Evolutionary conservation across 441 rosid genomes (phyloP).

Genomic region (Adansonia grandidieri): DNA sequence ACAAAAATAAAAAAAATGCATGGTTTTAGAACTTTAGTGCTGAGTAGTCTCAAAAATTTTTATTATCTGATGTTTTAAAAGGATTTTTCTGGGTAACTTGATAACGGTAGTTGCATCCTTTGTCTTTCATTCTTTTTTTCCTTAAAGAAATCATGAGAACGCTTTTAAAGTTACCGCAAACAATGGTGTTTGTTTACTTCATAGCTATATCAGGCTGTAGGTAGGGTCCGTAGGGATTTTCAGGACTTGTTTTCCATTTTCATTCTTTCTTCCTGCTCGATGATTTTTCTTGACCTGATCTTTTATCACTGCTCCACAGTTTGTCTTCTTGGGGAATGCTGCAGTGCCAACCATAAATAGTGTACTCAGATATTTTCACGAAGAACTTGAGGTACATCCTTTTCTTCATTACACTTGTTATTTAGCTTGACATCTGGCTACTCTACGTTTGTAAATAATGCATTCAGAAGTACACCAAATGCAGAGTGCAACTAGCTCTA

Average conservation of each 20-base stretch:
- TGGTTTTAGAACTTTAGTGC: background rate
- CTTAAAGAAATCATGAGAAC: background rate
- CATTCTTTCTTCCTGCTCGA: constrained; percentile 16
- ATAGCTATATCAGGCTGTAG: constrained; percentile 8
- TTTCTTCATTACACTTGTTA: constrained; percentile 4
- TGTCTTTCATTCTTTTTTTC: background rate
- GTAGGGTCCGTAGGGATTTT: constrained; percentile 18
- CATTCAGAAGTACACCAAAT: background rate
- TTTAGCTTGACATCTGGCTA: background rate
- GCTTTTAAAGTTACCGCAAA: constrained; percentile 11
- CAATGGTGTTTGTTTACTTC: constrained; percentile 10
- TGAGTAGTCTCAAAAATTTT: background rate
- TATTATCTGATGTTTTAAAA: background rate
- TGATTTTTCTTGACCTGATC: constrained; percentile 21
- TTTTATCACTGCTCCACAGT: constrained; percentile 40
- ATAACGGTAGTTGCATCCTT: constrained; percentile 3
- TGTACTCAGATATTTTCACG: constrained; percentile 45
- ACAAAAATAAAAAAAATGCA: constrained; percentile 1
- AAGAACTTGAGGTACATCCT: constrained; percentile 49
- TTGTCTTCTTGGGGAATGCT: constrained; percentile 55
- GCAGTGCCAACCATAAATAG: constrained; percentile 36
- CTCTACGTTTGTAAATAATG: background rate
- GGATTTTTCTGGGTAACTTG: background rate
- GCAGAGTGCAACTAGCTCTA: constrained; percentile 5
- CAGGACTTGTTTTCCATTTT: constrained; percentile 15